Evolutionary conservation across 257 asterid species (phyloP), one percentile per base, ranked within the genome.

Genomic region (Orobanche coerulescens): DNA sequence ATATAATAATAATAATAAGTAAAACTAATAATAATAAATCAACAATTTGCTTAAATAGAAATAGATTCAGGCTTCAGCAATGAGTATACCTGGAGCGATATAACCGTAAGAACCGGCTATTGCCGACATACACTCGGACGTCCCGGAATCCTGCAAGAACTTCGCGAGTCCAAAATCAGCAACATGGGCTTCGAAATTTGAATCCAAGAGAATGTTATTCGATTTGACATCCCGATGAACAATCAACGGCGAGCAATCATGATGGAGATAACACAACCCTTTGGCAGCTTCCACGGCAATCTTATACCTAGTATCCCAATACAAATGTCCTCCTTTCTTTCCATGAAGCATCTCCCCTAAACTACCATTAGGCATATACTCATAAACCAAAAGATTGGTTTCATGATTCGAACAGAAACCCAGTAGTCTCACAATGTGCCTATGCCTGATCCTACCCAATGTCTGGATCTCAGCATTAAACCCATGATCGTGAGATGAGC

Each of bases 121-220:
- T 6, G 95, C 93, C 43, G 96, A 85, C 96, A 87, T 87, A 75
- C 93, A 85, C 56, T 88, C 95, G 0, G 96, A 85, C 4, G 90
- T 71, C 40, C 93, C 95, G 0, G 95, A 81, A 55, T 82, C 91
- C 71, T 80, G 96, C 83, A 79, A 78, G 86, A 85, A 85, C 76
- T 88, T 88, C 46, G 96, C 96, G 20, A 85, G 84, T 33, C 96
- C 96, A 48, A 88, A 88, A 77, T 88, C 96, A 51, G 96, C 95
- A 1, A 88, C 95, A 46, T 83, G 90, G 58, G 96, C 93, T 71
- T 88, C 93, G 30, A 81, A 81, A 57, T 64, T 67, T 7, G 90
- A 76, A 69, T 88, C 96, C 54, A 88, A 26, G 19, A 88, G 82
- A 30, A 88, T 84, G 68, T 87, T 87, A 70, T 84, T 87, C 24